Conservation (phyloP, 2,329 filamentous ascomycete genomes). For the Fusarium sp. region DNA sequence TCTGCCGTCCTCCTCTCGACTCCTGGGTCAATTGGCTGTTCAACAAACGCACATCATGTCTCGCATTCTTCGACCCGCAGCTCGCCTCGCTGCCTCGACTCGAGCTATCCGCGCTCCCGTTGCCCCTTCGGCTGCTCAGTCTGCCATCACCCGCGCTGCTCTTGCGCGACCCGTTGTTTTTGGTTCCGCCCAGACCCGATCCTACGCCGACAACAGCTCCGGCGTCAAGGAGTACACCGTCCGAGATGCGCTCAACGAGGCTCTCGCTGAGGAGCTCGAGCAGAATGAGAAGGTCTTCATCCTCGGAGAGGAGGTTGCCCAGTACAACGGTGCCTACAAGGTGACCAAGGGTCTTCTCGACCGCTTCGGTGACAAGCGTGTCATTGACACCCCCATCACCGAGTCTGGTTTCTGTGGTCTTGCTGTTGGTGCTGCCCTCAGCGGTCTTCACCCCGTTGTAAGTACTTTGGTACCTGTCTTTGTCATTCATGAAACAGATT, state of each 20-base stretch:
- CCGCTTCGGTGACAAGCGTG: constrained; percentile 95
- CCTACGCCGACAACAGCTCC: constrained; percentile 64
- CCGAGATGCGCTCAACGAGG: constrained; percentile 97
- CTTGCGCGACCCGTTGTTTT: constrained; percentile 55
- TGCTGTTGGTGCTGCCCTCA: constrained; percentile 92
- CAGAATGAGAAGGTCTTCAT: constrained; percentile 94
- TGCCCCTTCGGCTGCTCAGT: constrained; percentile 54
- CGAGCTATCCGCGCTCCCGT: constrained; percentile 53
- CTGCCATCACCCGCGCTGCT: constrained; percentile 55
- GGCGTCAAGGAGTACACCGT: constrained; percentile 94
- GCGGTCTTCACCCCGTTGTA: constrained; percentile 93
- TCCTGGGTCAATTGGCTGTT: constrained; percentile 43
- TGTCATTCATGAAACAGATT: constrained; percentile 3
- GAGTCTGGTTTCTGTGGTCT: constrained; percentile 96
- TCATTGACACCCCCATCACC: constrained; percentile 98
- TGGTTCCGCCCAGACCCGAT: constrained; percentile 61
- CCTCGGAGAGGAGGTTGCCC: constrained; percentile 96
- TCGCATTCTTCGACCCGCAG: constrained; percentile 64
- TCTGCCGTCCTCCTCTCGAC: constrained; percentile 29
- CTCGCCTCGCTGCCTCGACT: constrained; percentile 61
- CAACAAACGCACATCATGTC: constrained; percentile 57
- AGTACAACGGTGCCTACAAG: constrained; percentile 99
- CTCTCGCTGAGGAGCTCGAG: constrained; percentile 97
- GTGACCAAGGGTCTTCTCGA: constrained; percentile 98
- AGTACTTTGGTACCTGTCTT: constrained; percentile 56